Percentiles rank a stretch among this genome's conserved stretches.
Evolutionary conservation across 2,329 filamentous ascomycete genomes (phyloP).

Genomic region (Aspergillus sp.): DNA sequence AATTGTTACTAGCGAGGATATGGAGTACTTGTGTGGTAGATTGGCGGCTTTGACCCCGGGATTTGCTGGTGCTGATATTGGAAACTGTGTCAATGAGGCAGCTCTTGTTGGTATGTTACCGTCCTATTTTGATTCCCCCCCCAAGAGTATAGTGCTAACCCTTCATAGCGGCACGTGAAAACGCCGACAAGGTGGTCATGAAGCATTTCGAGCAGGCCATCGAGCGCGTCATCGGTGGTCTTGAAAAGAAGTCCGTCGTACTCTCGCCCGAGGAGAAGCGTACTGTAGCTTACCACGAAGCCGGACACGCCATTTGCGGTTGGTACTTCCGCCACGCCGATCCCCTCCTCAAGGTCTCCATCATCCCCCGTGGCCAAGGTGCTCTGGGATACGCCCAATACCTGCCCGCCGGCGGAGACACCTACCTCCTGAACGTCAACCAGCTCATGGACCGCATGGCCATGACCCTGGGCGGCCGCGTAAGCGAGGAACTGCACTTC

Average conservation of each 20-base stretch:
- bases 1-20: slow-evolving; percentile 86
- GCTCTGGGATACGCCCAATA: slow-evolving; percentile 96
- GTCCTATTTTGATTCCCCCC: slow-evolving; percentile 10
- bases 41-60: slow-evolving; percentile 89
- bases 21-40: slow-evolving; percentile 79
- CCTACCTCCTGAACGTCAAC: slow-evolving; percentile 90
- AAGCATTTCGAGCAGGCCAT: slow-evolving; percentile 94
- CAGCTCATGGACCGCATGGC: slow-evolving; percentile 99
- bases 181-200: slow-evolving; percentile 76
- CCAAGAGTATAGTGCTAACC: slow-evolving; percentile 33
- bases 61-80: slow-evolving; percentile 96
- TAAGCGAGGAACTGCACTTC: slow-evolving; percentile 95
- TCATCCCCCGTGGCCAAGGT: slow-evolving; percentile 91
- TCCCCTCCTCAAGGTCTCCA: slow-evolving; percentile 94
- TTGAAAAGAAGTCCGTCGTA: slow-evolving; percentile 95
- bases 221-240: slow-evolving; percentile 89
- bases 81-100: slow-evolving; percentile 97
- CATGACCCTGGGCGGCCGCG: slow-evolving; percentile 93
- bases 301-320: slow-evolving; percentile 94
- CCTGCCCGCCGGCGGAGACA: slow-evolving; percentile 73
- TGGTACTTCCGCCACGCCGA: slow-evolving; percentile 98
- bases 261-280: slow-evolving; percentile 90
- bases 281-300: slow-evolving; percentile 96
- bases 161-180: slow-evolving; percentile 66
- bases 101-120: slow-evolving; percentile 77